Conservation (phyloP, 2,329 filamentous ascomycete genomes). For the Immersiporthe knoxdaviesiana region DNA sequence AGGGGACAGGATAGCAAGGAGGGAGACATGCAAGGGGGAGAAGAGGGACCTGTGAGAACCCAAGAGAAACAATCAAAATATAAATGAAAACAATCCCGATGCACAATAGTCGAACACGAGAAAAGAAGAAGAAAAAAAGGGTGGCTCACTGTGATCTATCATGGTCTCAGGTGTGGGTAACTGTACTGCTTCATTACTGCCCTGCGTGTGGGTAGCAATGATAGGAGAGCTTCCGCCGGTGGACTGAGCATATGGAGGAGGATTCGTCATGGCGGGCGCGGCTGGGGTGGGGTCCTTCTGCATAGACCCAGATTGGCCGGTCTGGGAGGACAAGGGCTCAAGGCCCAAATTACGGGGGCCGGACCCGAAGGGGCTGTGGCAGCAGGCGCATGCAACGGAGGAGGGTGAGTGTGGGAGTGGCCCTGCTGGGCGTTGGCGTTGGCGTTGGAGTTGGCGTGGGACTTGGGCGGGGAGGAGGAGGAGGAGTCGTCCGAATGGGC, state of each 20-base stretch:
- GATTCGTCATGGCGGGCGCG: slow-evolving; percentile 31
- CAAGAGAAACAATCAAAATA: no score
- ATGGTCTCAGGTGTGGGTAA: slow-evolving; percentile 41
- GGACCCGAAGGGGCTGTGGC: slow-evolving; percentile 16
- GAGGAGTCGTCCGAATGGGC: slow-evolving; percentile 15
- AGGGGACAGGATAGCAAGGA: no score
- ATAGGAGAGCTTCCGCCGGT: slow-evolving; percentile 36
- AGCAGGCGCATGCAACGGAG: slow-evolving; percentile 14
- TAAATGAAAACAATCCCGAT: neutral
- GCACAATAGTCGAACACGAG: neutral
- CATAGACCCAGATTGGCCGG: slow-evolving; percentile 18
- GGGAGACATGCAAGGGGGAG: no score
- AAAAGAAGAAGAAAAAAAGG: slow-evolving; percentile 1
- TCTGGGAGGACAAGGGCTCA: slow-evolving; percentile 18
- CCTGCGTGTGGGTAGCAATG: slow-evolving; percentile 35
- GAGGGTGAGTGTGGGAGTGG: neutral
- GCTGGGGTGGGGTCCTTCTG: slow-evolving; percentile 20
- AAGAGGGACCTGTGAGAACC: neutral
- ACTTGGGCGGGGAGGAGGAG: neutral
- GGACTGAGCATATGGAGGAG: slow-evolving; percentile 31
- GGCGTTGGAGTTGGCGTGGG: slow-evolving; percentile 2
- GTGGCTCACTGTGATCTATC: slow-evolving; percentile 37
- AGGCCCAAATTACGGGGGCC: slow-evolving; percentile 19
- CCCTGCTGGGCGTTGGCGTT: neutral
- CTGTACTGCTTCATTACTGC: slow-evolving; percentile 39